Evolutionary conservation across 805 yeast genomes (phyloP), one percentile per base, ranked within the genome.

Genomic region (Tetrapisispora namnaoensis): DNA sequence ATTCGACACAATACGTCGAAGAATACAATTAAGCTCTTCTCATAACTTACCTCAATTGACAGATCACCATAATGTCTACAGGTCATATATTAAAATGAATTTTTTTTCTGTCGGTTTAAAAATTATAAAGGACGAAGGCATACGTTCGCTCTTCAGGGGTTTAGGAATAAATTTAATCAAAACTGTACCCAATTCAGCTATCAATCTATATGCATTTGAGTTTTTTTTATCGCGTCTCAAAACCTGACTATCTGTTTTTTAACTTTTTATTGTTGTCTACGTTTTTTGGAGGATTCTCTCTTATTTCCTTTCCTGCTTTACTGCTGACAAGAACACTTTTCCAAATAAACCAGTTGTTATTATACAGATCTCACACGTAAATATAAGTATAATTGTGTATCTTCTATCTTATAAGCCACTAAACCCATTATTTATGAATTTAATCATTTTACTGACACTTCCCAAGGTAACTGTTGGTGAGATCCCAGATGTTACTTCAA

Each of bases 1-100:
- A 0, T 62, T 93, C 41, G 99, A 93, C 63, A 79, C 95, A 0
- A 62, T 90, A 2, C 72, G 96, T 21, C 80, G 88, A 58, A 70
- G 95, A 37, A 66, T 84, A 41, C 97, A 91, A 62, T 79, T 80
- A 4, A 21, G 42, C n/a, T 30, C 41, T 4, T 34, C 51, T 37
- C 49, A 35, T 40, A 35, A 39, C 20, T 24, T 47, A 35, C 66
- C 50, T 53, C 47, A 37, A 39, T 60, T 28, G 55, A 55, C 28
- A 40, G 45, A 28, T 42, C 53, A 51, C 47, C 34, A 36, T 47
- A 32, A 36, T 21, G 54, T 66, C 18, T 54, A 49, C 32, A 38
- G 42, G 37, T 28, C 37, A 1, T 54, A 54, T 34, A 22, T 22
- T 14, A 47, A 43, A 9, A 20, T 54, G 45, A 48, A 44, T 30